Base-by-base conservation (phyloP, 805 yeast genomes). In the Candida succiphila region DNA sequence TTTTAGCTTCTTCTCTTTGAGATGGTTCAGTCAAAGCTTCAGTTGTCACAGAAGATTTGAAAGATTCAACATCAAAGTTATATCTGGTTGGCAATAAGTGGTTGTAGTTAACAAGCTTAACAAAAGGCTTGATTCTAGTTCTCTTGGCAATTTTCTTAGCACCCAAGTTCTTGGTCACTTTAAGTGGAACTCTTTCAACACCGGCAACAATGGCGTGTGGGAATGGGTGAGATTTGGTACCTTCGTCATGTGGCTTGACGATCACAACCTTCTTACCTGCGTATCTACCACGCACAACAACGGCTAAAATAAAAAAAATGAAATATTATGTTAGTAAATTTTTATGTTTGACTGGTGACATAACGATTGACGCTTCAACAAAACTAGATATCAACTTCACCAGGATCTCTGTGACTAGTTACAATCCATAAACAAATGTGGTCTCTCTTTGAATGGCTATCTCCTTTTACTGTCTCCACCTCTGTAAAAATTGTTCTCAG, bases 211-310 rank as follows among this genome's bases (percentile, higher is more conserved):
- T 77, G 65, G 98, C 98, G 61, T 92, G 97, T 67, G 96, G 95
- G 84, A 87, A 92, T 61, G 94, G 92, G 78, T 89, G 96, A 49
- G 92, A 65, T 76, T 92, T 92, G 75, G 97, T 76, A 65, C 98
- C 98, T 63, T 92, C 96, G 63, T 92, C 97, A 67, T 84, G 94
- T 56, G 96, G 92, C 72, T 85, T 87, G 65, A 92, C 88, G 64
- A 92, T 87, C 67, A 92, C 98, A 54, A 92, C 98, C 83, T 92
- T 92, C 84, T 88, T 89, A 78, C 98, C 98, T 67, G 98, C 98
- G 85, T 78, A 89, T 77, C 98, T 92, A 64, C 98, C 98, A 71
- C 97, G 89, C 70, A 88, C 95, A 68, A 92, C 88, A 74, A 92
- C 88, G 75, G 97, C 94, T 83, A 63, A 25, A 41, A 17, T 31